Percentiles rank a stretch among this genome's conserved stretches.
Conservation (phyloP, 305 asterid species). For the Fraxinus velutina region DNA sequence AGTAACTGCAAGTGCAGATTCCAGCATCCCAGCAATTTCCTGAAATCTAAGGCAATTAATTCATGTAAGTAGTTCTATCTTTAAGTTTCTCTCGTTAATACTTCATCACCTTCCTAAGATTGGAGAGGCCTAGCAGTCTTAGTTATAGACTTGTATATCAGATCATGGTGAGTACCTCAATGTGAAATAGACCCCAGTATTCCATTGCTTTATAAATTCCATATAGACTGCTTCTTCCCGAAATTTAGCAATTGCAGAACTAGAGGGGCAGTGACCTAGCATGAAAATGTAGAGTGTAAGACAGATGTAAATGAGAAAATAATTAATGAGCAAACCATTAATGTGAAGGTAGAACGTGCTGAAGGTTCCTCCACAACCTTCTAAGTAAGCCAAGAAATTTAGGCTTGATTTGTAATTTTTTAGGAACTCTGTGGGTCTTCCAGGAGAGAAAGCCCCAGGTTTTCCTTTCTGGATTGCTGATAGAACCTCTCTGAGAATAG, state of each 20-base stretch:
- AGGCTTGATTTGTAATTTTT: constrained; percentile 88
- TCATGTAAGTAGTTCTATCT: constrained; percentile 24
- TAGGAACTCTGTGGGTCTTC: constrained; percentile 84
- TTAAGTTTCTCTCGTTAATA: constrained; percentile 13
- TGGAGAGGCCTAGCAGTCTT: constrained; percentile 8
- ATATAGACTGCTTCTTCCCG: constrained; percentile 72
- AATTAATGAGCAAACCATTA: not conserved
- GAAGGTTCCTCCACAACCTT: constrained; percentile 47
- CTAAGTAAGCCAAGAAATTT: constrained; percentile 76
- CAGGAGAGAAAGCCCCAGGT: constrained; percentile 95
- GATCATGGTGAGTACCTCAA: constrained; percentile 49
- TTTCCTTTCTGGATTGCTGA: constrained; percentile 85
- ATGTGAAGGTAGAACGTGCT: not conserved
- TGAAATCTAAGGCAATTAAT: constrained; percentile 69
- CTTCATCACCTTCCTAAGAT: constrained; percentile 23
- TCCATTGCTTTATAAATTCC: constrained; percentile 95
- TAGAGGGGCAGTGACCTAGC: constrained; percentile 71
- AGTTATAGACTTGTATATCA: not conserved
- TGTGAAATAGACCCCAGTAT: constrained; percentile 85
- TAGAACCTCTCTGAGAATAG: constrained; percentile 85
- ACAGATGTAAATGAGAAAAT: constrained; percentile 23
- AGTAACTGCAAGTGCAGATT: constrained; percentile 70
- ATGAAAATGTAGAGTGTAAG: constrained; percentile 17
- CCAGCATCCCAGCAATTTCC: constrained; percentile 96
- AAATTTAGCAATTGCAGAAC: constrained; percentile 64